These are phyloP conservation scores for Neofusicoccum cordaticola DNA, from an alignment of 2,329 filamentous ascomycete genomes.

Conservation along the genomic window DNA sequence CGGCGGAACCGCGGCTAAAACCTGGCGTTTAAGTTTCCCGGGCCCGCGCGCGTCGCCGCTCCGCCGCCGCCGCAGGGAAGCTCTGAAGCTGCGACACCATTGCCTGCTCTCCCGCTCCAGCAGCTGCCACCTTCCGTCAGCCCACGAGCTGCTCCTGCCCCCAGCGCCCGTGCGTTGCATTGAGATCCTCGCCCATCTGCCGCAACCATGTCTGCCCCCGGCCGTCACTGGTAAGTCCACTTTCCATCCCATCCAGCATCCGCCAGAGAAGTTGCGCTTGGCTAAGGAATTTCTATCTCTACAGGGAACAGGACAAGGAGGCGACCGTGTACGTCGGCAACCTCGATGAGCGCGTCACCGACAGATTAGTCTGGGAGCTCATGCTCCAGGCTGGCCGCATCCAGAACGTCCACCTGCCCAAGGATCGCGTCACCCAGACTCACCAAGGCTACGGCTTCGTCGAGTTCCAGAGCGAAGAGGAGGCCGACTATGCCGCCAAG, in stretches of 20 bases:
- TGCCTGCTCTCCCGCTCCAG: neutral
- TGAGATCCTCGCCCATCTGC: neutral
- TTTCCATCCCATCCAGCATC: neutral
- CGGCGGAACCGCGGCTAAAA: neutral
- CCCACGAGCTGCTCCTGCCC: neutral
- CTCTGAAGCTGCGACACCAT: constrained; percentile 13
- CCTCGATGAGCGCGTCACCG: constrained; percentile 91
- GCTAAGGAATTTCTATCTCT: neutral
- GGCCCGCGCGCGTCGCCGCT: constrained; percentile 8
- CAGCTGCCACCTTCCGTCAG: neutral
- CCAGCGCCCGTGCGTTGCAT: neutral
- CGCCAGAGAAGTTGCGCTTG: neutral
- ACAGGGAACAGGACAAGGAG: constrained; percentile 84
- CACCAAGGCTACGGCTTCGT: constrained; percentile 99
- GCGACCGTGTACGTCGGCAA: constrained; percentile 98
- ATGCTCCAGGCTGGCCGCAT: constrained; percentile 98
- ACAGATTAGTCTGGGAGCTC: constrained; percentile 90
- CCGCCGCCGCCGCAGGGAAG: constrained; percentile 4
- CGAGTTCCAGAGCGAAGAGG: constrained; percentile 92
- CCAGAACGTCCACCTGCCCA: constrained; percentile 95
- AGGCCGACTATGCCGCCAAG: constrained; percentile 93
- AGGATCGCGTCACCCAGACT: constrained; percentile 93
- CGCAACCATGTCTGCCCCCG: constrained; percentile 10
- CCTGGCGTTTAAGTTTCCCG: neutral
- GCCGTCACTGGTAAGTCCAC: constrained; percentile 14